A percentile compares a stretch with the other conserved stretches of the same genome.
Evolutionary conservation across 1,139 yeast genomes (phyloP).

Genomic region (Groenewaldozyma sp.): DNA sequence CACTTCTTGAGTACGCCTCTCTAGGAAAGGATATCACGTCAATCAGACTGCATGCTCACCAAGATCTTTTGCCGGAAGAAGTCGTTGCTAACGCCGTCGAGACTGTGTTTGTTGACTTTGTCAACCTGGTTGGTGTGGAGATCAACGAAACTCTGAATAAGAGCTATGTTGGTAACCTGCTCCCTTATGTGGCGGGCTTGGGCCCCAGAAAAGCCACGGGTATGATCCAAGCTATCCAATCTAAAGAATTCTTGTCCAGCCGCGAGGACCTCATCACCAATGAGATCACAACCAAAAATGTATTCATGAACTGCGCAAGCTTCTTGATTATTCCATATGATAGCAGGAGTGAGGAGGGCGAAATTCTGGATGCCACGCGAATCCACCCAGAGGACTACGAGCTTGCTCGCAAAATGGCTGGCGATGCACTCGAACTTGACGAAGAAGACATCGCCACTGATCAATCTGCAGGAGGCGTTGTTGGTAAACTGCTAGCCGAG

Average conservation of each 20-base stretch:
- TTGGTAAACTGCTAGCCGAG: conserved; percentile 70
- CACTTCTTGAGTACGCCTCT: conserved; percentile 78
- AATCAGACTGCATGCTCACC: conserved; percentile 66
- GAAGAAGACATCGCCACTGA: conserved; percentile 85
- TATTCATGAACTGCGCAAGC: conserved; percentile 88
- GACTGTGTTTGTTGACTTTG: conserved; percentile 79
- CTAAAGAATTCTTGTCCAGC: conserved; percentile 59
- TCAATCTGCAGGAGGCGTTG: conserved; percentile 73
- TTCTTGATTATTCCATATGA: conserved; percentile 77
- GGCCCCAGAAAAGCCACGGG: conserved; percentile 96
- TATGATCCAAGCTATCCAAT: conserved; percentile 68
- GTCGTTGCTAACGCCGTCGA: conserved; percentile 59
- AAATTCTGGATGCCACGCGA: conserved; percentile 85
- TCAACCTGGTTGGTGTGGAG: conserved; percentile 87
- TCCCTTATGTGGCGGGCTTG: conserved; percentile 79
- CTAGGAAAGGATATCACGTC: conserved; percentile 66
- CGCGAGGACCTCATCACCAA: conserved; percentile 73
- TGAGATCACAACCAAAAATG: conserved; percentile 65
- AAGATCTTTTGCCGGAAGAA: conserved; percentile 59
- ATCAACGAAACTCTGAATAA: conserved; percentile 83
- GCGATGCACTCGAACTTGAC: conserved; percentile 92
- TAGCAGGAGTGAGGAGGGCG: conserved; percentile 53
- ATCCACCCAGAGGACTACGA: conserved; percentile 98
- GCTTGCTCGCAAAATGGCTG: conserved; percentile 92
- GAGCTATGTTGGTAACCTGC: conserved; percentile 55